Evolutionary conservation across 768 basidiomycete species (phyloP), one percentile per base, ranked within the genome.

Genomic region (Podaxis mareebaensis): DNA sequence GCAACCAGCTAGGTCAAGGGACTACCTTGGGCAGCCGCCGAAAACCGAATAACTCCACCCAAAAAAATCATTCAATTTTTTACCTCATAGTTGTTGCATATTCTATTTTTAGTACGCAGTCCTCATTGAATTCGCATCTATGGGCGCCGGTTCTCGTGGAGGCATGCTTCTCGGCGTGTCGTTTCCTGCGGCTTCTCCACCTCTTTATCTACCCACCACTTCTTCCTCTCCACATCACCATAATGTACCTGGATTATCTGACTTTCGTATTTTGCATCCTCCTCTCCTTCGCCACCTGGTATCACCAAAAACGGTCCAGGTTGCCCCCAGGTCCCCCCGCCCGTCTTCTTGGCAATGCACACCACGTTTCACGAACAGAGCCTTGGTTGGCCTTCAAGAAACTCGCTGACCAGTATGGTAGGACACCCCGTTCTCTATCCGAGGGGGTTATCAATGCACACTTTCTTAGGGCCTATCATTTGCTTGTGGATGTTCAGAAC

Each of bases 391-490:
- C 61, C 5, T 69, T 60, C 44, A 63, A 65, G 12, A 56, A 65
- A 6, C 70, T 69, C 68, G 63, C 67, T 11, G 66, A 69, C 44
- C 20, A 48, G 13, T 70, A 70, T 13, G 71, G 69, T 69, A 49
- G 44, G 69, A 26, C 20, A n/a, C 13, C 24, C 15, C 26, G 15
- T 38, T 38, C 40, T 20, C 7, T 4, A 17, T 8, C 15, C 44
- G 44, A 46, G 20, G 7, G 22, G 39, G 28, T n/a, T 56, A n/a
- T 8, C 22, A n/a, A 12, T 11, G 13, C 11, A 15, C 15, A 36
- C 52, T 48, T 17, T 40, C 24, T 17, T 60, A 81, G 78, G 81
- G 0, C 76, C 79, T 36, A 67, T 86, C 11, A 68, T 83, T 15
- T 77, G 78, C 61, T 68, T 79, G 49, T 76, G 70, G 48, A 58